Evolutionary conservation across 805 yeast species (phyloP), one percentile per base, ranked within the genome.

Genomic region (Pichia occidentalis): DNA sequence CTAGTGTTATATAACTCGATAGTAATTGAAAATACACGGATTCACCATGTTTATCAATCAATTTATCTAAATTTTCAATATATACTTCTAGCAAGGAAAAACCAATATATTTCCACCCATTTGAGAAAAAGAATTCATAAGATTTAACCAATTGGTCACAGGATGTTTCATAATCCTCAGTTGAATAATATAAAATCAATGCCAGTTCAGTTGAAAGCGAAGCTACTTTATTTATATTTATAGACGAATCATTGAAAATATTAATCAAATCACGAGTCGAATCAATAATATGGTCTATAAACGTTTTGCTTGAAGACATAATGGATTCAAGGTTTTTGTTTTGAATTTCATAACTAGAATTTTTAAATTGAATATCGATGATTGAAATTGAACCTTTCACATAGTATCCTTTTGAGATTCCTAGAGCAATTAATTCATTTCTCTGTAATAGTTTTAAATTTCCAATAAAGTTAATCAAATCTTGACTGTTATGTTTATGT

Each of bases 131-230:
- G 39, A 75, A 75, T 26, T 73, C 75, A 32, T 84, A 85, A 3
- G 92, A 77, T 7, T 77, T 74, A 26, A 75, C 74, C 10, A 90
- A 63, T 3, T 84, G 74, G 5, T 70, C 62, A 12, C 77, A 70
- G 1, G 95, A 80, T 30, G 71, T 70, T 25, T 68, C 67, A 48
- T 74, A 80, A 24, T 82, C 68, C 4, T 70, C 60, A 22, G 65
- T 61, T 2, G 44, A 43, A 27, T 42, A 79, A 42, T 80, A 77
- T 5, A 56, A 33, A 13, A 86, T 58, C 9, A 82, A 53, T 0
- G 95, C 95, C 37, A 86, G 68, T 46, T 90, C 96, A 6, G 85
- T 74, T 1, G 88, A 77, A 12, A 92, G 64, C 4, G 80, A 65
- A 50, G 84, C 88, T 6, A 83, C 78, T 0, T 85, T 70, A 45